Conservation (phyloP, 352 stramenopile species). For the Phytophthora sojae region DNA sequence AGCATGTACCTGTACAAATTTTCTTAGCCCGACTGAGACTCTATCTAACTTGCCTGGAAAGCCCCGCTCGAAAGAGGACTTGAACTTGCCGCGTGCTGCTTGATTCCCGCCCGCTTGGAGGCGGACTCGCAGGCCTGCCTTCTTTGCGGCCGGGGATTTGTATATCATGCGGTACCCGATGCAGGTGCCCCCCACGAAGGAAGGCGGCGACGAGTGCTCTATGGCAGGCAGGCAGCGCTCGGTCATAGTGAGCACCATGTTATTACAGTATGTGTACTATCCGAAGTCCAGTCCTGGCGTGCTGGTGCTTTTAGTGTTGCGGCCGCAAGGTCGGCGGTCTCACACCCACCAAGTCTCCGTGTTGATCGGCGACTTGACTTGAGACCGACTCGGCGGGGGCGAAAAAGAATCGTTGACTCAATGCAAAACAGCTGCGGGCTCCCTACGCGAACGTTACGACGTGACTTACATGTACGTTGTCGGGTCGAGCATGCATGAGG, state of each 20-base stretch:
- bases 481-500: not conserved
- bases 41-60: not conserved
- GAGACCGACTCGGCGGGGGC: not conserved
- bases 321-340: not conserved
- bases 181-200: not conserved
- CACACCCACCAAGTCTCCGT: not conserved
- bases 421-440: slow-evolving; percentile 11
- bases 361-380: not conserved
- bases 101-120: slow-evolving; percentile 17
- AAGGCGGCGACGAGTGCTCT: slow-evolving; percentile 5
- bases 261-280: not conserved
- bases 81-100: slow-evolving; percentile 21
- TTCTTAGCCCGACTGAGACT: no score
- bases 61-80: slow-evolving; percentile 22
- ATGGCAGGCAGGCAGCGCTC: slow-evolving; percentile 1
- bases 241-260: no score
- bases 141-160: slow-evolving; percentile 14
- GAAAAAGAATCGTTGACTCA: slow-evolving; percentile 28
- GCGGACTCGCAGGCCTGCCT: not conserved
- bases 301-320: not conserved
- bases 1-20: not conserved
- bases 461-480: slow-evolving; percentile 3
- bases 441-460: not conserved
- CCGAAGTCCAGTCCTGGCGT: not conserved
- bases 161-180: slow-evolving; percentile 15